Evolutionary conservation across 352 stramenopile species (phyloP), one percentile per base, ranked within the genome.

Genomic region (Lagenidium giganteum): DNA sequence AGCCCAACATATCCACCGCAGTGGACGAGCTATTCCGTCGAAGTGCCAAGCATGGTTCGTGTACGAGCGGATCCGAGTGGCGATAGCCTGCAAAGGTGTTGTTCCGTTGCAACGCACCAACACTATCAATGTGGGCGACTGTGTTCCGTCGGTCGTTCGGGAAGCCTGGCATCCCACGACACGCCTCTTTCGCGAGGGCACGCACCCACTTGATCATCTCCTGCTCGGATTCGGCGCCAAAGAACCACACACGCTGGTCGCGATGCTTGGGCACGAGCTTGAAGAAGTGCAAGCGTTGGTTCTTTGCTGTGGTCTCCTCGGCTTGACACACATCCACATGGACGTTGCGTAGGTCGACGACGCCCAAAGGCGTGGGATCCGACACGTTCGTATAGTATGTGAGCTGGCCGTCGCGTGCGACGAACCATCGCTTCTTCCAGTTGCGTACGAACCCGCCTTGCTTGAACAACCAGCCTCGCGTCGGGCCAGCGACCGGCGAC

Each of bases 371-470:
- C 35, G 74, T 87, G 12, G 71, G 69, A 29, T 90, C 76, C 3
- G 70, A 74, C 5, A 74, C 61, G 11, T 55, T 68, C 21, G 77
- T 54, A 23, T 83, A 93, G 39, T 88, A 93, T 62, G 73, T 90
- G 40, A 93, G 70, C 42, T 84, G 83, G 4, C 77, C 77, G 28
- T 90, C 80, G 7, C 72, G 74, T 14, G 77, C 74, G 8, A 93
- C 77, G 54, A 89, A 90, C 80, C 80, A 93, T 32, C 80, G 66
- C 32, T 82, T 82, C 49, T 88, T 93, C 80, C 80, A 93, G 58
- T 83, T 90, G 36, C 85, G 83, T 18, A 93, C 68, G 21, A 93
- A 88, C 3, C 80, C 80, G 26, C 75, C 80, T 50, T 87, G 68
- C 29, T 90, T 87, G 36, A 79, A 78, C 30, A 90, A 41, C 70